These are phyloP conservation scores for Hypoxylon sp. DNA, from an alignment of 2,329 filamentous ascomycete genomes.

Conservation along the genomic window DNA sequence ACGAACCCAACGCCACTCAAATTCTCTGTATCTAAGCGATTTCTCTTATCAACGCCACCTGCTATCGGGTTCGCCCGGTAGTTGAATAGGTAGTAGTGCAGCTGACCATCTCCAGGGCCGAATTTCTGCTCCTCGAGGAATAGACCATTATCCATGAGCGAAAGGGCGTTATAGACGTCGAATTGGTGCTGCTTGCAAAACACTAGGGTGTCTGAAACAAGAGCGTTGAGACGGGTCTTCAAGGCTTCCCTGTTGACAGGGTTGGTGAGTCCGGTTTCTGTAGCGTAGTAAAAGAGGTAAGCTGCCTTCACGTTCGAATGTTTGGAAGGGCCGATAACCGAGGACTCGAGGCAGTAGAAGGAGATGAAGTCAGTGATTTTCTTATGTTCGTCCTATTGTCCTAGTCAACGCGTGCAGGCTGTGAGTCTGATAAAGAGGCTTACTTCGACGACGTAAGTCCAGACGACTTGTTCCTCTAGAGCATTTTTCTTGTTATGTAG, in stretches of 20 bases:
- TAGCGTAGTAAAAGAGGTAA: slow-evolving; percentile 97
- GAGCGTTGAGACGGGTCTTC: slow-evolving; percentile 82
- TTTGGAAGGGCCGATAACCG: slow-evolving; percentile 85
- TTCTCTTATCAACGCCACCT: slow-evolving; percentile 86
- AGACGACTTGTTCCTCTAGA: slow-evolving; percentile 84
- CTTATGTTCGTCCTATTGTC: slow-evolving; percentile 69
- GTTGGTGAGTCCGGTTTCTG: slow-evolving; percentile 78
- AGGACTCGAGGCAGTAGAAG: slow-evolving; percentile 95
- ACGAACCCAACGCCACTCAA: slow-evolving; percentile 92
- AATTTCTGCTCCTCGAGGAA: slow-evolving; percentile 97
- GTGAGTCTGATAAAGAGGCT: slow-evolving; percentile 37
- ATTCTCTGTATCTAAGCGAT: slow-evolving; percentile 80
- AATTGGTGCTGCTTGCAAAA: slow-evolving; percentile 87
- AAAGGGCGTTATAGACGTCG: slow-evolving; percentile 97
- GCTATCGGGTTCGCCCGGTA: slow-evolving; percentile 89
- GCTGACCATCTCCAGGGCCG: slow-evolving; percentile 90
- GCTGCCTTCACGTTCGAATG: slow-evolving; percentile 87
- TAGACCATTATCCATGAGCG: slow-evolving; percentile 91
- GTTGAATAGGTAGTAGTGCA: slow-evolving; percentile 99
- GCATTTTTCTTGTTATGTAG: slow-evolving; percentile 75
- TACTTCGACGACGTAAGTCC: slow-evolving; percentile 92
- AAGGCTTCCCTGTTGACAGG: slow-evolving; percentile 71
- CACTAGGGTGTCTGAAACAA: slow-evolving; percentile 89
- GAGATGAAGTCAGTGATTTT: slow-evolving; percentile 97
- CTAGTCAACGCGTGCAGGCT: slow-evolving; percentile 35